Evolutionary conservation across 192 early-diverging fungal genomes (phyloP), one percentile per base, ranked within the genome.

Genomic region (Coemansia sp.): DNA sequence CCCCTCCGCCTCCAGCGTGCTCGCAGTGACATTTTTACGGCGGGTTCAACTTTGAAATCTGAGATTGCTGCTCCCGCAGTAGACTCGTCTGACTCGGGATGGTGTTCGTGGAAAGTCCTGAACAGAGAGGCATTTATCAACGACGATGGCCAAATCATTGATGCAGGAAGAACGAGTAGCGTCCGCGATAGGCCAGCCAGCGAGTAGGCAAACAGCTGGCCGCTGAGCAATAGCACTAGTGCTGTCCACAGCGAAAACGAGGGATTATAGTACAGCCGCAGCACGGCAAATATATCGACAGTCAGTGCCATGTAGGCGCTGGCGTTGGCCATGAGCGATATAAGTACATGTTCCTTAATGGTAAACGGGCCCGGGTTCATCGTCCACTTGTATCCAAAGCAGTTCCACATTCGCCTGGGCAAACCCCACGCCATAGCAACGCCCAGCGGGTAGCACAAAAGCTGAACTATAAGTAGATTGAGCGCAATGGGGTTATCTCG

Each of bases 321-420:
- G 20, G 89, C 82, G 60, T 89, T 90, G 64, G 89, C 89, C 86
- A 94, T 89, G 62, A 95, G 84, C 48, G 88, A 89, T 50, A 95
- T 90, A 38, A 97, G 81, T 9, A 91, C 93, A 71, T 95, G 92
- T 62, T 95, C 95, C 70, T 98, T 98, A 65, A 94, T 88, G 48
- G 84, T 89, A 76, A 95, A 96, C 13, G 89, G 92, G 8, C 94
- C 94, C 2, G 92, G 89, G 67, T 96, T 96, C 71, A 84, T 76
- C 17, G 78, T 61, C 83, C 83, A 84, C n/a, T 56, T 65, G 45
- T 91, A 85, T 4, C 87, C 82, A 67, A 87, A 88, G 9, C 72
- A 10, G 20, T 62, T 68, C 73, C 88, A 81, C 22, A 67, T 77
- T 24, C 74, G 72, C 12, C 75, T 80, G 22, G 93, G 91, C 42